These are phyloP conservation scores for Aegle marmelos DNA, from an alignment of 345 rosid species.

Conservation along the genomic window DNA sequence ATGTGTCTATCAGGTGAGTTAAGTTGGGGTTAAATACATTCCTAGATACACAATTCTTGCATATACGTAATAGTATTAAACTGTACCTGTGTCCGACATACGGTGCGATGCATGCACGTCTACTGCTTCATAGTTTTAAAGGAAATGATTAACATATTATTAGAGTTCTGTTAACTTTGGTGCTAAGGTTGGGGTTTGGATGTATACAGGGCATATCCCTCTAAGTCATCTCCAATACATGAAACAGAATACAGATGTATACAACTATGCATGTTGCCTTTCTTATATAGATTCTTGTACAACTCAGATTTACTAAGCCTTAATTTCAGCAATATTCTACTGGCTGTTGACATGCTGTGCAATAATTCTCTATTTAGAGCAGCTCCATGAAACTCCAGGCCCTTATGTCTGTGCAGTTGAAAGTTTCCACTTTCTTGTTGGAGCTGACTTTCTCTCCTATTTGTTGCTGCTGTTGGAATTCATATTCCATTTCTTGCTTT, in stretches of 20 bases:
- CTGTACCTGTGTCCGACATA: not conserved
- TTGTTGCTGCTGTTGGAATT: not conserved
- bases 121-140: not conserved
- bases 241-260: constrained; percentile 1
- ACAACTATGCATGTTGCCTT: constrained; percentile 1
- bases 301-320: not conserved
- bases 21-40: not conserved
- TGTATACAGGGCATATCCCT: not conserved
- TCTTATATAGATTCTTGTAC: not conserved
- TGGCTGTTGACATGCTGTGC: not conserved
- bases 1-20: not conserved
- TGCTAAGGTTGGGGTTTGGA: not conserved
- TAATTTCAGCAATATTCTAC: not conserved
- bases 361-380: not conserved
- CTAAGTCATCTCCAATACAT: not conserved
- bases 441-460: not conserved
- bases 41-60: not conserved
- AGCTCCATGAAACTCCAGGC: not conserved
- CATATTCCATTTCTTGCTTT: not conserved
- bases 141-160: not conserved
- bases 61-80: not conserved
- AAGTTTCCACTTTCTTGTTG: not conserved
- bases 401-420: not conserved
- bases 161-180: not conserved
- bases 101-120: not conserved